phyloP scores from a whole-genome alignment of 768 basidiomycete genomes.

The Russula ochroleuca region DNA sequence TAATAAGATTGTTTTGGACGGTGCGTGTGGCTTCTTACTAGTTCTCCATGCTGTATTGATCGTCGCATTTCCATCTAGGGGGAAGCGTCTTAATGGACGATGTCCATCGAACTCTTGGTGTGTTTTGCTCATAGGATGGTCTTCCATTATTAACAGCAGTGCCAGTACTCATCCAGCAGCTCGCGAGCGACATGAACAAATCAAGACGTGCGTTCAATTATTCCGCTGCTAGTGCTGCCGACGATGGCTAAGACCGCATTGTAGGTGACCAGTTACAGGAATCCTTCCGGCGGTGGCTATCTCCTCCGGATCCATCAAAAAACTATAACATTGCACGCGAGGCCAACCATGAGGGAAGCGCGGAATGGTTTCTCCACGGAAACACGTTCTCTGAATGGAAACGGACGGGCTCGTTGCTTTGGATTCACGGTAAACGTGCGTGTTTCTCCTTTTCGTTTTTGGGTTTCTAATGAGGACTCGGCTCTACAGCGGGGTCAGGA shows the following conservation, averaged over 20 bases:
- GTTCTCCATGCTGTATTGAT: no score
- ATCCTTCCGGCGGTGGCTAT: neutral
- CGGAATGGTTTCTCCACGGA: neutral
- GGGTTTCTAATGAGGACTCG: neutral
- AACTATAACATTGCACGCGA: neutral
- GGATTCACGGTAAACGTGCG: constrained; percentile 1
- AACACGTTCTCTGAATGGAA: neutral
- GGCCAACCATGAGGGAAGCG: neutral
- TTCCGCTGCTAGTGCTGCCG: no score
- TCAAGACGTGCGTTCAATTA: neutral
- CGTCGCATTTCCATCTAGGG: no score
- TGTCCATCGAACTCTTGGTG: neutral
- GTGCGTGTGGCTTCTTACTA: no score
- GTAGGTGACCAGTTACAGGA: neutral
- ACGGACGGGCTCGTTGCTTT: neutral
- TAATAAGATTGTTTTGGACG: neutral
- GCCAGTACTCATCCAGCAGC: neutral
- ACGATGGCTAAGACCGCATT: neutral
- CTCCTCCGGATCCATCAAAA: neutral
- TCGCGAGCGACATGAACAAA: neutral
- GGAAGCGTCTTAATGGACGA: neutral
- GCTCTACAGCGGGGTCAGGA: neutral
- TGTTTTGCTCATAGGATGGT: neutral
- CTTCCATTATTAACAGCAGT: neutral
- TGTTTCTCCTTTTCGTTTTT: neutral